Evolutionary conservation across 257 asterid genomes (phyloP).

Genomic region (Verbena officinalis): DNA sequence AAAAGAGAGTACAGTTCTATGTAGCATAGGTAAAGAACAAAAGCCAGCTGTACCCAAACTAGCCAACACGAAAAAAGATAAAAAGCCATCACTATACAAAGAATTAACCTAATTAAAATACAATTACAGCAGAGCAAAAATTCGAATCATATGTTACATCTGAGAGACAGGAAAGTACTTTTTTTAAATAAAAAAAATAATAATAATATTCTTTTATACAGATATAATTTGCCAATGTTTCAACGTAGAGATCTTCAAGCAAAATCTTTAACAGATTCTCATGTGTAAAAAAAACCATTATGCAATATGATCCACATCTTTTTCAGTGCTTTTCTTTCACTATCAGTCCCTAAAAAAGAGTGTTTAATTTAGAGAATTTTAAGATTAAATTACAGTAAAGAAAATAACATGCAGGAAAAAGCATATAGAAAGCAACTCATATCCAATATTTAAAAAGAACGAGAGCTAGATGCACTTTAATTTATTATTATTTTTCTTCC

Average conservation of each 20-base stretch:
- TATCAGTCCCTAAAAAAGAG: slow-evolving; percentile 23
- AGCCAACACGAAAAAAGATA: background rate
- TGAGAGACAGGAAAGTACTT: slow-evolving; percentile 5
- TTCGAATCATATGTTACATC: slow-evolving; percentile 29
- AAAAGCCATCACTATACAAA: background rate
- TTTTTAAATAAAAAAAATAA: background rate
- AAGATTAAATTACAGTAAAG: slow-evolving; percentile 3
- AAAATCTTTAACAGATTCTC: slow-evolving; percentile 17
- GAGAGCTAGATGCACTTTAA: slow-evolving; percentile 8
- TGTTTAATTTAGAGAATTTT: background rate
- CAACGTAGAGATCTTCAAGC: background rate
- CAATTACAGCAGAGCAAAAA: slow-evolving; percentile 12
- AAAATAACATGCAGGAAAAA: slow-evolving; percentile 29
- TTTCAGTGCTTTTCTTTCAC: slow-evolving; percentile 29
- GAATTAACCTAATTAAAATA: background rate
- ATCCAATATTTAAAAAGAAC: slow-evolving; percentile 15
- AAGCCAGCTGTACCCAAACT: slow-evolving; percentile 10
- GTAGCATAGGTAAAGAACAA: slow-evolving; percentile 2
- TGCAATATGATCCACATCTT: slow-evolving; percentile 27
- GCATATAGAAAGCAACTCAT: slow-evolving; percentile 43
- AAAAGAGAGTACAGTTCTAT: background rate
- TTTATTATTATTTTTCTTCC: background rate
- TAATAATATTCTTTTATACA: slow-evolving; percentile 7
- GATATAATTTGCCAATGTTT: slow-evolving; percentile 1
- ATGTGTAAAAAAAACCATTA: background rate